These are phyloP conservation scores for Daldinia eschscholtzii DNA, from an alignment of 2,329 filamentous ascomycete genomes.

Conservation along the genomic window DNA sequence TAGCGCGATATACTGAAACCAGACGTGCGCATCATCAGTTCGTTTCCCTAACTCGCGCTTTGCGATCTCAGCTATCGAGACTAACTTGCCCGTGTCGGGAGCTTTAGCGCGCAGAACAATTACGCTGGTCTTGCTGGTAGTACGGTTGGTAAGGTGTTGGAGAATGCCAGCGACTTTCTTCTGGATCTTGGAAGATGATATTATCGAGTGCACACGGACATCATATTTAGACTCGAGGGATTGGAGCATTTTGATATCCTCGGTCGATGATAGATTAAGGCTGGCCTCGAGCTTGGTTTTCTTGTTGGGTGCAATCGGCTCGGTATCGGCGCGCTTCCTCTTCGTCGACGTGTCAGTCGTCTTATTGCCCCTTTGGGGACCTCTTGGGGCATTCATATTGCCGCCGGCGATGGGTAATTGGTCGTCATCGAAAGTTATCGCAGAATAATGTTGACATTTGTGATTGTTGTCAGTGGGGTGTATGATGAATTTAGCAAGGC, in stretches of 20 bases:
- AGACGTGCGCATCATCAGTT: constrained; percentile 45
- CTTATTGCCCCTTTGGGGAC: constrained; percentile 10
- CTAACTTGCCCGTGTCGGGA: constrained; percentile 71
- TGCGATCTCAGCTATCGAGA: constrained; percentile 75
- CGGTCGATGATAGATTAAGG: constrained; percentile 50
- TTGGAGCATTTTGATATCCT: constrained; percentile 59
- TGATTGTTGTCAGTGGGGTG: not conserved
- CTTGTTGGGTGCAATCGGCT: constrained; percentile 41
- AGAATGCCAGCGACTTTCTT: constrained; percentile 64
- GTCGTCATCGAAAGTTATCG: constrained; percentile 29
- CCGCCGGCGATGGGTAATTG: constrained; percentile 6
- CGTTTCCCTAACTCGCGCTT: constrained; percentile 67
- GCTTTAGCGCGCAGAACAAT: constrained; percentile 64
- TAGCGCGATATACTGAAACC: constrained; percentile 70
- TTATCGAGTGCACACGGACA: constrained; percentile 65
- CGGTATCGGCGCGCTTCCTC: constrained; percentile 48
- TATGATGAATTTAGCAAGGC: not conserved
- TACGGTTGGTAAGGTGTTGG: constrained; percentile 56
- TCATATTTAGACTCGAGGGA: constrained; percentile 61
- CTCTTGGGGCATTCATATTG: constrained; percentile 36
- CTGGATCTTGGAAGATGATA: constrained; percentile 71
- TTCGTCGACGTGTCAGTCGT: constrained; percentile 36
- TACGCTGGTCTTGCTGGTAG: constrained; percentile 54
- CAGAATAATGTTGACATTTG: constrained; percentile 15
- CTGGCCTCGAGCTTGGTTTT: constrained; percentile 44